Evolutionary conservation across 352 stramenopile genomes (phyloP), one percentile per base, ranked within the genome.

Genomic region (Phytophthora multivora): DNA sequence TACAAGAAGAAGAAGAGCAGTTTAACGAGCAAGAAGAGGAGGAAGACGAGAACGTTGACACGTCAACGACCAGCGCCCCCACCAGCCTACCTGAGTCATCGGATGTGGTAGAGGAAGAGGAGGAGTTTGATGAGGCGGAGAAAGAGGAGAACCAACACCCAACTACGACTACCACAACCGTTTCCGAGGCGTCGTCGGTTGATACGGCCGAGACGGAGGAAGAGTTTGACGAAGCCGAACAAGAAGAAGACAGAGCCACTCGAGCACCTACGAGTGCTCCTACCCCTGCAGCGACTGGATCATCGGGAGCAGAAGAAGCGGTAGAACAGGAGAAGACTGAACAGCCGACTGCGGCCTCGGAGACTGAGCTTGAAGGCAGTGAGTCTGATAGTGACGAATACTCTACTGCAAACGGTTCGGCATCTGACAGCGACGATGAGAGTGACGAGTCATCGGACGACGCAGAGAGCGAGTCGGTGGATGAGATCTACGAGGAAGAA

Each of bases 401-500:
- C 23, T 16, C 59, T 19, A 57, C 26, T 58, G 52, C 43, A 4
- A 45, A 60, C 23, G n/a, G 3, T 12, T 26, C 16, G 9, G 40
- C 4, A 16, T 23, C 30, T 40, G 50, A 59, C 35, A 58, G 31
- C 7, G 43, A 26, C 12, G 49, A 65, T 0, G 26, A 54, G 8
- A 63, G 38, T 19, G 21, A 56, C 15, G 52, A 66, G 11, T 49
- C 26, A n/a, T 56, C 19, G 12, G 36, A 51, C 3, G 41, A 64
- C 8, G 26, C 28, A 12, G 26, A 57, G 10, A 63, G 18, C 8
- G 38, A 63, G 21, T 19, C 38, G 5, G 39, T 63, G 10, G 45
- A 71, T 49, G 56, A 66, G 25, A 46, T 18, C 5, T 70, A 69
- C 30, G 36, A 67, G 21, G 47, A 54, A 25, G 51, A 59, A 28